Base-by-base conservation (phyloP, 768 basidiomycete species). In the Calocybe indica region DNA sequence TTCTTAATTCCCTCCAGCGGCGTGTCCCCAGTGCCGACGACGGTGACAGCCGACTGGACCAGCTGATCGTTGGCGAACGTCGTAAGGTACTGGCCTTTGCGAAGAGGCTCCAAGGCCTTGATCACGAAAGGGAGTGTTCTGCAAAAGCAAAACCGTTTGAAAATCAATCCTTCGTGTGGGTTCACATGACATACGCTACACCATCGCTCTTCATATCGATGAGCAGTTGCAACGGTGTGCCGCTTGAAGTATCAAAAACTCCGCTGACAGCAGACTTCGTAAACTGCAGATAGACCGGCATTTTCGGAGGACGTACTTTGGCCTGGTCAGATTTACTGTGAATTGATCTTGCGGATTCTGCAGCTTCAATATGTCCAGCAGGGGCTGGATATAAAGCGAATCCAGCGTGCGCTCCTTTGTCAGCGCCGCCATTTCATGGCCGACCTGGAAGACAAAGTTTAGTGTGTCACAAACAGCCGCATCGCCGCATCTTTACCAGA, bases 141-240 rank as follows among this genome's bases (percentile, higher is more conserved):
- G 45, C 46, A 45, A 30, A 43, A 12, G 7, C 38, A 10, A 22
- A 38, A 5, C 36, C 4, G 14, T 43, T 40, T 40, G 13, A 51
- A 15, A 9, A 28, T n/a, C 40, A 28, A 28, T 42, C 10, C 6
- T 29, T 22, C 11, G 15, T 41, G 10, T 13, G 22, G 31, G 10
- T 13, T 14, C 8, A 3, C 37, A 36, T 34, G 15, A 60, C 71
- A 46, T 55, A 76, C 76, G 63, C 56, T n/a, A 55, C 49, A 0
- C 76, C 76, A 50, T 77, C 71, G 1, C 75, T 76, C 57, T 78
- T 79, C 57, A 79, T 70, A 48, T 78, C 75, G 6, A 78, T 63
- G 8, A 78, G 58, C n/a, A 78, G 59, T 40, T 79, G 76, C 33
- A 79, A 59, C 5, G 75, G 52, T 6, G 58, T 68, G 22, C 53